Evolutionary conservation across 1,284 basidiomycete genomes (phyloP).

Genomic region (Sphaerobolus stellatus): DNA sequence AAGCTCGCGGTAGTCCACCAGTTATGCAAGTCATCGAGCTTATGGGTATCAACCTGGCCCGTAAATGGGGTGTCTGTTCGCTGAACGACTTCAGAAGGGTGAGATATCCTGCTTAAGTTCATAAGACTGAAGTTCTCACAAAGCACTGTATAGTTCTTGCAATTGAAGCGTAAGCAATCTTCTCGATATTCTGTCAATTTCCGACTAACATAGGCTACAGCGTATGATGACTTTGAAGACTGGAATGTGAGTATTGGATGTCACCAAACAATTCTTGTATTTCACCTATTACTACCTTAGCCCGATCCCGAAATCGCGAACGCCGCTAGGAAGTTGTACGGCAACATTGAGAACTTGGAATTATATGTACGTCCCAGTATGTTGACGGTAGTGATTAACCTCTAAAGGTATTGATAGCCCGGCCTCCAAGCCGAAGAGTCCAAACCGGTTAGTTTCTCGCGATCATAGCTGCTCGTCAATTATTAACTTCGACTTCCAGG

Average conservation of each 20-base stretch:
- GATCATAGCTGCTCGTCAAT: background rate
- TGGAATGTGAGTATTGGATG: conserved; percentile 30
- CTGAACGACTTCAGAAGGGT: conserved; percentile 84
- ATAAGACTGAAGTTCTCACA: conserved; percentile 4
- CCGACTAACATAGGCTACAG: conserved; percentile 20
- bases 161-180: conserved; percentile 60
- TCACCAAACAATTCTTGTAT: background rate
- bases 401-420: conserved; percentile 3
- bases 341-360: conserved; percentile 76
- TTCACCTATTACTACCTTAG: conserved; percentile 4
- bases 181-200: background rate
- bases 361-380: conserved; percentile 48
- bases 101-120: conserved; percentile 12
- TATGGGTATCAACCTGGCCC: conserved; percentile 77
- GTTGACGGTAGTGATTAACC: too few relatives aligned
- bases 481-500: conserved; percentile 19
- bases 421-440: conserved; percentile 31
- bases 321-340: conserved; percentile 76
- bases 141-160: conserved; percentile 54
- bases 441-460: conserved; percentile 29
- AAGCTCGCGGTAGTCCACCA: conserved; percentile 74
- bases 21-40: conserved; percentile 77
- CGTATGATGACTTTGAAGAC: conserved; percentile 30
- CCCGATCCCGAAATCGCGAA: conserved; percentile 66
- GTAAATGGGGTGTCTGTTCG: conserved; percentile 80